Conservation (phyloP, 1,284 basidiomycete species). For the Rhodotorula sp. region DNA sequence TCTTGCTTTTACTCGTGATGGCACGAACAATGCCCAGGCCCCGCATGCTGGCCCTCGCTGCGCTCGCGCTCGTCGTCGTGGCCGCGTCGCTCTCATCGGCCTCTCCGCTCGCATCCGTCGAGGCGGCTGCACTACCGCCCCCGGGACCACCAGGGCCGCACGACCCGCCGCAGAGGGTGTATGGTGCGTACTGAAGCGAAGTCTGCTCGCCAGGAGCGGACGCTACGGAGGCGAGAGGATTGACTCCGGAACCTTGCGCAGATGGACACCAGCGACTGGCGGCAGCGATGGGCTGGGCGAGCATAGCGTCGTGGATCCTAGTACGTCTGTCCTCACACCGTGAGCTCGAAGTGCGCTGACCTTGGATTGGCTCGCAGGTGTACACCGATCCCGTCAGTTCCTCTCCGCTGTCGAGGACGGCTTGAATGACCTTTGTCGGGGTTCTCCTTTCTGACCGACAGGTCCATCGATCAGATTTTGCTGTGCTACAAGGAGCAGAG, state of each 20-base stretch:
- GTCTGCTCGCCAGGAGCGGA: background rate
- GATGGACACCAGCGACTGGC: conserved; percentile 29
- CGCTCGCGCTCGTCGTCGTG: background rate
- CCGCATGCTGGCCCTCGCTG: background rate
- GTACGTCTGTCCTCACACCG: conserved; percentile 8
- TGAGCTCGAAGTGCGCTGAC: background rate
- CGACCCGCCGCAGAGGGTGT: background rate
- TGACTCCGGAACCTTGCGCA: background rate
- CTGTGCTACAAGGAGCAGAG: conserved; percentile 42
- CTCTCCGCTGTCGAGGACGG: background rate
- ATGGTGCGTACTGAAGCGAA: conserved; percentile 2
- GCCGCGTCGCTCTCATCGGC: background rate
- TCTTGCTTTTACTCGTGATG: too few relatives aligned
- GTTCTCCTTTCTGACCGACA: conserved; percentile 4
- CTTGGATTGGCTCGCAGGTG: conserved; percentile 6
- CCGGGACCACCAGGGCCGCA: conserved; percentile 7
- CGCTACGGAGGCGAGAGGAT: background rate
- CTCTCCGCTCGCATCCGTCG: background rate
- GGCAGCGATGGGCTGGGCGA: conserved; percentile 24
- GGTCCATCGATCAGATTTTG: conserved; percentile 44
- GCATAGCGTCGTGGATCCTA: conserved; percentile 40
- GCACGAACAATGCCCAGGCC: background rate
- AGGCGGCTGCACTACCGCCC: background rate
- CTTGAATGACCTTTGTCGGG: background rate
- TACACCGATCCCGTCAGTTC: conserved; percentile 37